Evolutionary conservation across 1,139 yeast species (phyloP), one percentile per base, ranked within the genome.

Genomic region (Zygosaccharomyces sapae): DNA sequence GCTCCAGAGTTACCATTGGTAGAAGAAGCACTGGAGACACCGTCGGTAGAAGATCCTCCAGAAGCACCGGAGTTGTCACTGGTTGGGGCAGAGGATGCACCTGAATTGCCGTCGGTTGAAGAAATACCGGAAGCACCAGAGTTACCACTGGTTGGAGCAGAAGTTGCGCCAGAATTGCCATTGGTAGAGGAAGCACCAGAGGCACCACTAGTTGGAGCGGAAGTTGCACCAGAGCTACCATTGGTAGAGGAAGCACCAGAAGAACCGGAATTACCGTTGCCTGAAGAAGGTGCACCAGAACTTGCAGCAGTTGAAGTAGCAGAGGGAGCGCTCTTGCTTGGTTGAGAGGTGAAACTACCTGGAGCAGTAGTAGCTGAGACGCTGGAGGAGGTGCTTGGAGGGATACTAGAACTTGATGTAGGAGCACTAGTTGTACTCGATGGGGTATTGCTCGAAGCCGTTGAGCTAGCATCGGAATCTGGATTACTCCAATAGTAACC

Each of bases 161-260:
- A 25, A 13, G 25, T 10, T 3, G 37, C 43, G 62, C 80, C 81
- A 76, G 38, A 63, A 55, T 53, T 78, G 79, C 0, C 82, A 76
- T 7, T 67, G 62, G 42, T 72, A 3, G 33, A 30, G 5, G 43
- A 25, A 2, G 38, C 38, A 2, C 43, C 38, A 3, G 29, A 22
- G 30, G 34, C 47, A 18, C 30, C 39, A 0, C 39, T 20, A 19
- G 34, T 38, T 10, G 49, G 44, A 3, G 25, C 9, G 2, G 37
- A 25, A 13, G 25, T 10, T 3, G 37, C 43, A 62, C 80, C 81
- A 76, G 38, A 63, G 34, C 47, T n/a, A n/a, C 25, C 19, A 33
- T 29, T 25, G 27, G 22, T 19, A 24, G 22, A n/a, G 16, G 16
- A 16, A 9, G 31, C 10, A 9, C 9, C 1, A 16, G 16, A 2